phyloP scores from a whole-genome alignment of 2,329 filamentous ascomycete genomes.

The Fusarium marasasianum region DNA sequence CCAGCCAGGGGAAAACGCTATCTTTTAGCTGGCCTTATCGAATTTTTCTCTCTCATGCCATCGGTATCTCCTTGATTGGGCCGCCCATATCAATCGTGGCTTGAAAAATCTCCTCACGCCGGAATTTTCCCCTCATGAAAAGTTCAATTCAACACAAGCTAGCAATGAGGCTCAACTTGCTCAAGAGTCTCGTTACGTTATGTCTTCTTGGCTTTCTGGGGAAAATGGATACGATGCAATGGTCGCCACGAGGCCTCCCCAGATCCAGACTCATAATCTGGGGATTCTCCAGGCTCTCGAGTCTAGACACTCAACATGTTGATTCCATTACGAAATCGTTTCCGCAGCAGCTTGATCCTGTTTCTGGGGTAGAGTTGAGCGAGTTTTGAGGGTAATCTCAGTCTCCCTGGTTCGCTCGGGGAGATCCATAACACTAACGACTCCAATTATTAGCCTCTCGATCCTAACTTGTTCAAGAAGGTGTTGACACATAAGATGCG shows the following conservation, averaged over 20 bases:
- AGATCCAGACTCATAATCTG: conserved; percentile 14
- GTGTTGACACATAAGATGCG: conserved; percentile 27
- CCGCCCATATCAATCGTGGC: conserved; percentile 19
- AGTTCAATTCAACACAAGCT: background rate
- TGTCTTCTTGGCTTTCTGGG: conserved; percentile 34
- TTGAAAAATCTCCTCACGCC: conserved; percentile 22
- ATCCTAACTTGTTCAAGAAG: conserved; percentile 26
- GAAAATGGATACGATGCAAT: conserved; percentile 26
- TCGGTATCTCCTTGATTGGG: conserved; percentile 39
- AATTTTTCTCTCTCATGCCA: conserved; percentile 6
- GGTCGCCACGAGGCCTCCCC: conserved; percentile 23
- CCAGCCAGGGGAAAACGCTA: conserved; percentile 6
- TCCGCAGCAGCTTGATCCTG: conserved; percentile 17
- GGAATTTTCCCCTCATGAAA: conserved; percentile 27
- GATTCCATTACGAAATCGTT: conserved; percentile 38
- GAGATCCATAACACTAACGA: conserved; percentile 22
- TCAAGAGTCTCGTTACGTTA: conserved; percentile 10
- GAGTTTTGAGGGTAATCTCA: conserved; percentile 18
- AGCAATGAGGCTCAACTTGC: conserved; percentile 18
- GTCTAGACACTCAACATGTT: conserved; percentile 21
- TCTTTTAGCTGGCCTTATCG: conserved; percentile 5
- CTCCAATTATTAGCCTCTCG: conserved; percentile 36
- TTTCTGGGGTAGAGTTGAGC: conserved; percentile 24
- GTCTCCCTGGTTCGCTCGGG: conserved; percentile 11
- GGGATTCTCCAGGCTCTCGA: conserved; percentile 32